Percentiles rank a stretch among this genome's conserved stretches.
Evolutionary conservation across 2,329 filamentous ascomycete species (phyloP).

Genomic region (Fusarium tjaetaba): DNA sequence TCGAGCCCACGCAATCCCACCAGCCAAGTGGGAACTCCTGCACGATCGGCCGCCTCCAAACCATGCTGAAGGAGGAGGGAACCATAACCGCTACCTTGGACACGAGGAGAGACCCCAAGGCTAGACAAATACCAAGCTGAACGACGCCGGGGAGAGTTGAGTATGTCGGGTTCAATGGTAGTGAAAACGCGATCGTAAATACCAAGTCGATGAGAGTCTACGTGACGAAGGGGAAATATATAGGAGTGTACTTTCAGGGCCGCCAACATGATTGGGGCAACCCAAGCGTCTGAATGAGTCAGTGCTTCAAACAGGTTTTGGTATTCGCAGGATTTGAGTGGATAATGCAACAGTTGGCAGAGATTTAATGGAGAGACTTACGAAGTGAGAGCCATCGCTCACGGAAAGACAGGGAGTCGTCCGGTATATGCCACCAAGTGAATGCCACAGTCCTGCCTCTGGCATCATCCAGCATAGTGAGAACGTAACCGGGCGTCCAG

Average conservation of each 20-base stretch:
- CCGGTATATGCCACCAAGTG: slow-evolving; percentile 49
- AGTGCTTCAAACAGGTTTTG: not conserved
- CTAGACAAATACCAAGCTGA: slow-evolving; percentile 51
- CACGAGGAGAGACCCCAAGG: slow-evolving; percentile 45
- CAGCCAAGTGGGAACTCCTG: slow-evolving; percentile 47
- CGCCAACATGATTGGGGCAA: slow-evolving; percentile 43
- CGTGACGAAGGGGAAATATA: slow-evolving; percentile 39
- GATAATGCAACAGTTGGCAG: not conserved
- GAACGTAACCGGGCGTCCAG: slow-evolving; percentile 47
- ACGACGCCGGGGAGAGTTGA: slow-evolving; percentile 44
- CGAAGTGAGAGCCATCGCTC: slow-evolving; percentile 47
- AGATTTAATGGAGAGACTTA: slow-evolving; percentile 32
- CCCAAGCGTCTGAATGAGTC: slow-evolving; percentile 43
- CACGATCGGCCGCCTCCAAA: slow-evolving; percentile 43
- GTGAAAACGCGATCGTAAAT: slow-evolving; percentile 44
- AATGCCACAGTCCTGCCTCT: slow-evolving; percentile 43
- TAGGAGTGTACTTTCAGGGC: slow-evolving; percentile 39
- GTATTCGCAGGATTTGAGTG: not conserved
- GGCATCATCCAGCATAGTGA: slow-evolving; percentile 42
- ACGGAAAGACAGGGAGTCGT: slow-evolving; percentile 38
- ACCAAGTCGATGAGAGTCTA: slow-evolving; percentile 33
- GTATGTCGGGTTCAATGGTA: slow-evolving; percentile 39
- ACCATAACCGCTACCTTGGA: slow-evolving; percentile 48
- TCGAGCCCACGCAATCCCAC: slow-evolving; percentile 47
- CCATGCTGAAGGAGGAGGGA: slow-evolving; percentile 46